A percentile compares a stretch with the other conserved stretches of the same genome.
Evolutionary conservation across 345 rosid genomes (phyloP).

Genomic region (Microcos paniculata): DNA sequence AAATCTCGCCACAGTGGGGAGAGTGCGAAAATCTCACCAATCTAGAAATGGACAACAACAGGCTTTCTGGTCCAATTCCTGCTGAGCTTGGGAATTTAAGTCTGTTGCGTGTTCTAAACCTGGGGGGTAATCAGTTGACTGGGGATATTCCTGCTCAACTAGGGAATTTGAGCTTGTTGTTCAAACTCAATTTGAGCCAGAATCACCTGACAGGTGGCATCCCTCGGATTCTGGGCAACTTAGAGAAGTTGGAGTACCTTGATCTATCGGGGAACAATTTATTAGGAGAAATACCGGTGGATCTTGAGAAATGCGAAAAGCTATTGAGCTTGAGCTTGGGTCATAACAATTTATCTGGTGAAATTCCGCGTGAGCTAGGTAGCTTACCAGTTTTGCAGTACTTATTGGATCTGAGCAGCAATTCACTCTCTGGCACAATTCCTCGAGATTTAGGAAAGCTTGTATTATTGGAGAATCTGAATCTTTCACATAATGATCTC

Average conservation of each 20-base stretch:
- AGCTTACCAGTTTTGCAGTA: constrained; percentile 39
- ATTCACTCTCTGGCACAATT: constrained; percentile 52
- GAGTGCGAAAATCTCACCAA: constrained; percentile 51
- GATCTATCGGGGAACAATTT: constrained; percentile 50
- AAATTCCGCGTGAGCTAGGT: constrained; percentile 45
- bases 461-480: constrained; percentile 39
- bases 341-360: constrained; percentile 53
- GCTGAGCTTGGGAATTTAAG: constrained; percentile 49
- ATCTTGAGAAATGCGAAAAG: constrained; percentile 39
- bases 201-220: constrained; percentile 49
- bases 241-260: constrained; percentile 33
- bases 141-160: constrained; percentile 51
- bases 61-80: constrained; percentile 55
- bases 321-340: constrained; percentile 52
- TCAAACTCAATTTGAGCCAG: constrained; percentile 46
- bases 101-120: constrained; percentile 34
- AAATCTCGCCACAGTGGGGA: constrained; percentile 60
- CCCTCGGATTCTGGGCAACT: constrained; percentile 36
- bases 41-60: constrained; percentile 50
- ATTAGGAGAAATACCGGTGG: constrained; percentile 36
- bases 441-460: constrained; percentile 47
- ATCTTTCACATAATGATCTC: constrained; percentile 52
- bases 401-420: constrained; percentile 63
- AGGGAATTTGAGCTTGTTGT: constrained; percentile 41
- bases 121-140: constrained; percentile 45